Evolutionary conservation across 2,329 filamentous ascomycete genomes (phyloP).

Genomic region (Fusarium sp.): DNA sequence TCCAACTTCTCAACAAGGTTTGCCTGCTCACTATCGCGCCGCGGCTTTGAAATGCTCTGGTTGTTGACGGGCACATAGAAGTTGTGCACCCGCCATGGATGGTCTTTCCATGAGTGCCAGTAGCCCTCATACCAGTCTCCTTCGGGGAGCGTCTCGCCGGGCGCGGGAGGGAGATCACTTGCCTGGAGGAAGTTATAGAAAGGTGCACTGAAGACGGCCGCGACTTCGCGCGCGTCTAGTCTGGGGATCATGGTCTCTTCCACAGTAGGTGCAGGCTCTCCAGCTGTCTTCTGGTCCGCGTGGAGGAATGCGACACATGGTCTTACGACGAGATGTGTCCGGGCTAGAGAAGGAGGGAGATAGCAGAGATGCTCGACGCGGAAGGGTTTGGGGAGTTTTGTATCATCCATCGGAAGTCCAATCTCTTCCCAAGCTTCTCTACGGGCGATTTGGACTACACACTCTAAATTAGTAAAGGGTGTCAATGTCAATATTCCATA

Average conservation of each 20-base stretch:
- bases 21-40: conserved; percentile 58
- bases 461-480: not conserved
- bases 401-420: conserved; percentile 81
- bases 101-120: conserved; percentile 85
- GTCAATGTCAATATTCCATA: not conserved
- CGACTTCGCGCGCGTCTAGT: conserved; percentile 91
- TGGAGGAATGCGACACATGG: conserved; percentile 86
- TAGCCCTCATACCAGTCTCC: conserved; percentile 87
- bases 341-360: conserved; percentile 82
- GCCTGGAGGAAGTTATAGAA: conserved; percentile 84
- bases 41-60: conserved; percentile 76
- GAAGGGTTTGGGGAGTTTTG: conserved; percentile 81
- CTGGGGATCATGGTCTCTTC: conserved; percentile 83
- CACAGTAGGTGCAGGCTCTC: conserved; percentile 60
- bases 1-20: conserved; percentile 61
- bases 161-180: conserved; percentile 66
- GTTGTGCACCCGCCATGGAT: conserved; percentile 89
- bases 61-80: conserved; percentile 88
- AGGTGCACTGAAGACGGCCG: conserved; percentile 91
- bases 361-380: conserved; percentile 89
- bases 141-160: conserved; percentile 58
- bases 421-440: conserved; percentile 96
- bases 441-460: conserved; percentile 82
- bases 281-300: conserved; percentile 63
- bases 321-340: conserved; percentile 80